Evolutionary conservation across 129 eudicot species (phyloP).

Genomic region (Calendula officinalis): DNA sequence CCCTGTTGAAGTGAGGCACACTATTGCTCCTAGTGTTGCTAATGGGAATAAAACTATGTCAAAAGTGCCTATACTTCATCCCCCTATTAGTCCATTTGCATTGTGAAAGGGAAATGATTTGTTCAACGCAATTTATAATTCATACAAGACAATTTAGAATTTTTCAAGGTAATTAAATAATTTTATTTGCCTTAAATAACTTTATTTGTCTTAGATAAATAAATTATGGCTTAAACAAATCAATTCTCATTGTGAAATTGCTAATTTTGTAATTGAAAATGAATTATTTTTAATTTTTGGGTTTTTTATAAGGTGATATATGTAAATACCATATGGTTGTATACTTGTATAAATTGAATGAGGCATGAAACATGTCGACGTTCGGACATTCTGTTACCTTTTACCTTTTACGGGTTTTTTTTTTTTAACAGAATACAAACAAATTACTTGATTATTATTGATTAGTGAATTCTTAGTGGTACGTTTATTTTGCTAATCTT

Average conservation of each 20-base stretch:
- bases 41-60: slow-evolving; percentile 68
- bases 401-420: neutral
- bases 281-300: slow-evolving; percentile 6
- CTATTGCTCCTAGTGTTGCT: slow-evolving; percentile 50
- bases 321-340: neutral
- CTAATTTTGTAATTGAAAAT: neutral
- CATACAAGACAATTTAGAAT: too few species aligned
- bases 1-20: slow-evolving; percentile 45
- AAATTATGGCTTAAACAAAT: too few species aligned
- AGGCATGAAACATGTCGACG: neutral
- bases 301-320: neutral
- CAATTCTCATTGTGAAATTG: slow-evolving; percentile 24
- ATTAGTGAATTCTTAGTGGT: too few species aligned
- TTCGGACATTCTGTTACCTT: neutral
- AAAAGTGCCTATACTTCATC: slow-evolving; percentile 51
- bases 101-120: slow-evolving; percentile 27
- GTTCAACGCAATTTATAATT: too few species aligned
- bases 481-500: too few species aligned
- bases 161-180: too few species aligned
- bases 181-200: too few species aligned
- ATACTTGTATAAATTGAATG: neutral
- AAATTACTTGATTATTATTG: too few species aligned
- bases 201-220: too few species aligned
- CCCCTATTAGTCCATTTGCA: slow-evolving; percentile 61
- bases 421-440: too few species aligned